These are phyloP conservation scores for Colletotrichum neosansevieriae DNA, from an alignment of 2,329 filamentous ascomycete genomes.

Conservation along the genomic window DNA sequence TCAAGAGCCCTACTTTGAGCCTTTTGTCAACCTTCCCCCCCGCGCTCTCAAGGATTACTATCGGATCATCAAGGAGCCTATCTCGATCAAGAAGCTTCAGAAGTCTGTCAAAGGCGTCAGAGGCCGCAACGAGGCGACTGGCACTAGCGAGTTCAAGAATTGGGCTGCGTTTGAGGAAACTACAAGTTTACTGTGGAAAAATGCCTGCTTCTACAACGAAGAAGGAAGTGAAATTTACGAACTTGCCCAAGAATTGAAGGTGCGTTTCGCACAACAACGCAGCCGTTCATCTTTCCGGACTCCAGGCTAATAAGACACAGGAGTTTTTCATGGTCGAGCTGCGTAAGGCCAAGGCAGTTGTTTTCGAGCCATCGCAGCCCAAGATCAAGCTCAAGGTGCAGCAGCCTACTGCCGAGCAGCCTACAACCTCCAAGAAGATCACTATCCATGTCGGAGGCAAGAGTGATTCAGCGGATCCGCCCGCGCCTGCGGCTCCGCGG, in stretches of 20 bases:
- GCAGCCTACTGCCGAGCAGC: slow-evolving; percentile 49
- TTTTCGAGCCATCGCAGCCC: slow-evolving; percentile 78
- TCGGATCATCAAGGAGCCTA: slow-evolving; percentile 81
- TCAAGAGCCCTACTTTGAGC: slow-evolving; percentile 76
- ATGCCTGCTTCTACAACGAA: slow-evolving; percentile 91
- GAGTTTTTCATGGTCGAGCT: slow-evolving; percentile 76
- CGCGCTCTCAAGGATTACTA: slow-evolving; percentile 88
- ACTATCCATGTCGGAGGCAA: slow-evolving; percentile 77
- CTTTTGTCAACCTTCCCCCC: slow-evolving; percentile 83
- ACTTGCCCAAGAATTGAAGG: slow-evolving; percentile 83
- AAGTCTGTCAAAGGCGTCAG: slow-evolving; percentile 81
- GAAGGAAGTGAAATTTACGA: slow-evolving; percentile 88
- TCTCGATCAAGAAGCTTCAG: slow-evolving; percentile 82
- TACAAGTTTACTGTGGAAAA: slow-evolving; percentile 85
- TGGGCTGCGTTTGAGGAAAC: slow-evolving; percentile 88
- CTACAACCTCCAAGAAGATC: slow-evolving; percentile 69
- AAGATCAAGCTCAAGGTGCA: slow-evolving; percentile 86
- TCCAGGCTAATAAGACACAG: slow-evolving; percentile 55
- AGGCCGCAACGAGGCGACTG: slow-evolving; percentile 74
- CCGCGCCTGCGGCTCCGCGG: slow-evolving; percentile 55
- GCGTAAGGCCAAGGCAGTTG: slow-evolving; percentile 77
- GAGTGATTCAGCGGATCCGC: slow-evolving; percentile 65
- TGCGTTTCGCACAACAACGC: slow-evolving; percentile 49
- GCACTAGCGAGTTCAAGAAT: slow-evolving; percentile 77
- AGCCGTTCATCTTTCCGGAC: background rate